Percentiles rank a stretch among this genome's conserved stretches.
phyloP scores from a whole-genome alignment of 805 yeast species.

The Starmerella geochares region DNA sequence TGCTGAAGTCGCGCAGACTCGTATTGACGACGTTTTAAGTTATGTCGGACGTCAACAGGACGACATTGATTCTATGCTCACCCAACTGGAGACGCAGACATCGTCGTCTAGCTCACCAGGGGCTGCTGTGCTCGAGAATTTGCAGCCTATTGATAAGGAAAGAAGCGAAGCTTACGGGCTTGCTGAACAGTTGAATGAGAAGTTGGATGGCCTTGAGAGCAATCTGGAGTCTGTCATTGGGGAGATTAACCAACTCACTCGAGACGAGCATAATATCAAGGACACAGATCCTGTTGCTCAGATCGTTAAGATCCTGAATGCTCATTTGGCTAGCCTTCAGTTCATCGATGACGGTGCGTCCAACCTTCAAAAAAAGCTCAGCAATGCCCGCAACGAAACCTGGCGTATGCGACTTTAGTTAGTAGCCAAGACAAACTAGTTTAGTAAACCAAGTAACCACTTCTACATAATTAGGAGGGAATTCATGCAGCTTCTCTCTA shows the following conservation, averaged over 20 bases:
- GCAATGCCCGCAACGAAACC: slow-evolving; percentile 19
- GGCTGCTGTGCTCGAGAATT: slow-evolving; percentile 27
- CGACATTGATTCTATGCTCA: slow-evolving; percentile 72
- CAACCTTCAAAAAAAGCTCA: slow-evolving; percentile 56
- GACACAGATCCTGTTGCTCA: slow-evolving; percentile 37
- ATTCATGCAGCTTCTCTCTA: no score
- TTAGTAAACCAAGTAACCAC: neutral
- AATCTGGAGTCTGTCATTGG: slow-evolving; percentile 37
- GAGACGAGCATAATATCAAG: slow-evolving; percentile 60
- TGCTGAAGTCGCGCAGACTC: slow-evolving; percentile 76
- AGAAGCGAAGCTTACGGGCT: slow-evolving; percentile 81
- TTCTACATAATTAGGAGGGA: no score
- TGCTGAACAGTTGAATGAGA: slow-evolving; percentile 76
- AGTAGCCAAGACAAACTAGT: neutral
- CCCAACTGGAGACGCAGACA: slow-evolving; percentile 64
- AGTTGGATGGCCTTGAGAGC: slow-evolving; percentile 63
- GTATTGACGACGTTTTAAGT: slow-evolving; percentile 74
- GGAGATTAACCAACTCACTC: slow-evolving; percentile 45
- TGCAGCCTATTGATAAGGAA: slow-evolving; percentile 55
- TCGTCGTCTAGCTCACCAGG: slow-evolving; percentile 17
- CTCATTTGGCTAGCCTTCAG: slow-evolving; percentile 80
- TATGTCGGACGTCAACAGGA: slow-evolving; percentile 88
- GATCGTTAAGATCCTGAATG: slow-evolving; percentile 69
- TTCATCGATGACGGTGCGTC: slow-evolving; percentile 72
- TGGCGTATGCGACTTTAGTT: slow-evolving; percentile 13